Evolutionary conservation across 176 grass and related monocot species (phyloP).

Genomic region (Bonia amplexicaulis): DNA sequence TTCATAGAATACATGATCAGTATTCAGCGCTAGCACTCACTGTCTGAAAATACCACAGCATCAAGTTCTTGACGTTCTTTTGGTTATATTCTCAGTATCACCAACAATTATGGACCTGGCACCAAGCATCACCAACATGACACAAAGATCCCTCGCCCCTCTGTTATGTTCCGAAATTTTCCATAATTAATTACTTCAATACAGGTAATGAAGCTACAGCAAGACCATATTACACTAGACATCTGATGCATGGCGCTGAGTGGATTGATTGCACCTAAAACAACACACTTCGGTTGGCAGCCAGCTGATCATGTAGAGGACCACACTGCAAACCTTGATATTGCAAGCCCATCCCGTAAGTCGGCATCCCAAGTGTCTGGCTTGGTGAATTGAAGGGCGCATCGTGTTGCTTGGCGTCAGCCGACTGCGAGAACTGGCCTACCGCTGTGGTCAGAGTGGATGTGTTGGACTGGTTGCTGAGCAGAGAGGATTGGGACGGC

Average conservation of each 20-base stretch:
- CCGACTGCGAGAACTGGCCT: constrained; percentile 7
- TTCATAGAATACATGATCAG: constrained; percentile 30
- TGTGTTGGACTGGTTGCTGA: constrained; percentile 42
- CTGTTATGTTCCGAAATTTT: constrained; percentile 26
- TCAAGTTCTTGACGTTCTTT: constrained; percentile 31
- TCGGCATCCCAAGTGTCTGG: constrained; percentile 4
- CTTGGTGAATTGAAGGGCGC: constrained; percentile 37
- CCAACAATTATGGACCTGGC: constrained; percentile 33
- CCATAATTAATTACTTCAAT: constrained; percentile 46
- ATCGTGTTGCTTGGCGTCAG: constrained; percentile 24
- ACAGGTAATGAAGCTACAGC: constrained; percentile 44
- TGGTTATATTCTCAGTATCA: constrained; percentile 36
- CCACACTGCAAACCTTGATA: constrained; percentile 50
- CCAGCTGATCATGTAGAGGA: constrained; percentile 37
- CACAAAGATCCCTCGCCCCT: constrained; percentile 15
- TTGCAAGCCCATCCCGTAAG: constrained; percentile 39
- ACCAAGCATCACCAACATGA: constrained; percentile 9
- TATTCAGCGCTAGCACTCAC: constrained; percentile 26
- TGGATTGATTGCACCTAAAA: constrained; percentile 22
- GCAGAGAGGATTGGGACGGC: constrained; percentile 45
- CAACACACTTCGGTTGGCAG: constrained; percentile 20
- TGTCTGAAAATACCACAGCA: constrained; percentile 37
- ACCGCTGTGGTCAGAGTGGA: not conserved
- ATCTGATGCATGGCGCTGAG: constrained; percentile 24
- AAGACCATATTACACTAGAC: constrained; percentile 35